Conservation (phyloP, 1,139 yeast species). For the Yamadazyma songkhlaensis region DNA sequence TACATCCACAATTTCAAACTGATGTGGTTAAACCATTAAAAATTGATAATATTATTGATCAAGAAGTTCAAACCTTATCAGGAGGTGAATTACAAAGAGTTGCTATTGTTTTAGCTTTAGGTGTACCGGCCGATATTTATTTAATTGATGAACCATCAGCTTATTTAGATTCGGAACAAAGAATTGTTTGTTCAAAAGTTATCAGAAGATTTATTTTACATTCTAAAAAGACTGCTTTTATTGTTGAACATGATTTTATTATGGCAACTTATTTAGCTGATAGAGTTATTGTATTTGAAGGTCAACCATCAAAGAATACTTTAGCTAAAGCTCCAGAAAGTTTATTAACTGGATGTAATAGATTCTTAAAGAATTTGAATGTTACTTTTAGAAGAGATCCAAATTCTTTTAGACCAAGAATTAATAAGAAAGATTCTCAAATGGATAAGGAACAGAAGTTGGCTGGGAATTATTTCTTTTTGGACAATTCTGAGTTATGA, state of each 20-base stretch:
- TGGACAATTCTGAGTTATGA: constrained; percentile 54
- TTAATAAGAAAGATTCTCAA: constrained; percentile 94
- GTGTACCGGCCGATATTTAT: constrained; percentile 93
- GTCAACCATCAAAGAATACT: constrained; percentile 83
- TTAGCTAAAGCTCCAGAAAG: constrained; percentile 87
- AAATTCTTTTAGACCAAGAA: constrained; percentile 95
- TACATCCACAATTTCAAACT: constrained; percentile 96
- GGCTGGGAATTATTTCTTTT: constrained; percentile 90
- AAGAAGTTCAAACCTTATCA: constrained; percentile 94
- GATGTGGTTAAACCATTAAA: constrained; percentile 95
- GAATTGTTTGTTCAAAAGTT: constrained; percentile 97
- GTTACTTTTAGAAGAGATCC: constrained; percentile 99
- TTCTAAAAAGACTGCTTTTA: constrained; percentile 94
- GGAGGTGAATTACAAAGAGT: constrained; percentile 99
- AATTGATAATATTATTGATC: constrained; percentile 92
- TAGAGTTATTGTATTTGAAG: constrained; percentile 97
- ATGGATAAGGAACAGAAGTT: constrained; percentile 97
- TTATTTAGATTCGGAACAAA: constrained; percentile 97
- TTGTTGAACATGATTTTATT: constrained; percentile 99
- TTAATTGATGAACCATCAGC: constrained; percentile 99
- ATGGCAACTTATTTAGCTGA: constrained; percentile 99
- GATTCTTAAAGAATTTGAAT: constrained; percentile 92
- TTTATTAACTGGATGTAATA: constrained; percentile 93
- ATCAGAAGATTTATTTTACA: constrained; percentile 95
- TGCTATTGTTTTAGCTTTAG: constrained; percentile 91